A percentile compares a stretch with the other conserved stretches of the same genome.
Conservation (phyloP, 208 protist species). For the Phytomonas francai region DNA sequence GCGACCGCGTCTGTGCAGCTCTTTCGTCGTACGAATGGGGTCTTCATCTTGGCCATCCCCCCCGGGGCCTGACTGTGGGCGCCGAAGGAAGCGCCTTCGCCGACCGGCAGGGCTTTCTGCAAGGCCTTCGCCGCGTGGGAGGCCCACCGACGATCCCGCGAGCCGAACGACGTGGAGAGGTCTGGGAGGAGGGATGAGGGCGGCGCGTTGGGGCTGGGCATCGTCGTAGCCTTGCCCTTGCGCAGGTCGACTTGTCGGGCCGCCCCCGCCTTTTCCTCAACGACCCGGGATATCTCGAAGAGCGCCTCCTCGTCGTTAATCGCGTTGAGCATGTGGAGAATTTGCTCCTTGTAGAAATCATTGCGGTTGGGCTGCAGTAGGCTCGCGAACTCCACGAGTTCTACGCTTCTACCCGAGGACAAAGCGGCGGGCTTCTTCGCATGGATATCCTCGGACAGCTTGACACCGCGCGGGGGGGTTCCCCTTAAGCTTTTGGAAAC, state of each 20-base stretch:
- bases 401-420: conserved; percentile 39
- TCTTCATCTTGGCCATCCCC: not conserved
- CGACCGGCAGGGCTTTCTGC: not conserved
- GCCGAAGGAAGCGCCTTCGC: not conserved
- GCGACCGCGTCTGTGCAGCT: not conserved
- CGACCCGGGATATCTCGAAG: conserved; percentile 24
- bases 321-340: conserved; percentile 41
- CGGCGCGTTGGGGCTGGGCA: conserved; percentile 10
- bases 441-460: not conserved
- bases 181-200: conserved; percentile 9
- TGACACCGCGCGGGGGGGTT: not conserved
- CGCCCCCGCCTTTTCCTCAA: conserved; percentile 22
- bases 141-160: not conserved
- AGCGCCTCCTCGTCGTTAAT: conserved; percentile 49
- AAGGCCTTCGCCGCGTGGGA: not conserved
- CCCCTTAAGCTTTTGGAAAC: not conserved
- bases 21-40: not conserved
- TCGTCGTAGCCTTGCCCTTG: not conserved
- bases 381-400: conserved; percentile 51
- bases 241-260: conserved; percentile 11
- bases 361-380: conserved; percentile 31
- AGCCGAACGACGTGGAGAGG: conserved; percentile 6
- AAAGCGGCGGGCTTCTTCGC: conserved; percentile 13
- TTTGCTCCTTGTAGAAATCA: conserved; percentile 40
- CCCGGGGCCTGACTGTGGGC: not conserved